Evolutionary conservation across 352 stramenopile species (phyloP).

Genomic region (Pythium rishiriense): DNA sequence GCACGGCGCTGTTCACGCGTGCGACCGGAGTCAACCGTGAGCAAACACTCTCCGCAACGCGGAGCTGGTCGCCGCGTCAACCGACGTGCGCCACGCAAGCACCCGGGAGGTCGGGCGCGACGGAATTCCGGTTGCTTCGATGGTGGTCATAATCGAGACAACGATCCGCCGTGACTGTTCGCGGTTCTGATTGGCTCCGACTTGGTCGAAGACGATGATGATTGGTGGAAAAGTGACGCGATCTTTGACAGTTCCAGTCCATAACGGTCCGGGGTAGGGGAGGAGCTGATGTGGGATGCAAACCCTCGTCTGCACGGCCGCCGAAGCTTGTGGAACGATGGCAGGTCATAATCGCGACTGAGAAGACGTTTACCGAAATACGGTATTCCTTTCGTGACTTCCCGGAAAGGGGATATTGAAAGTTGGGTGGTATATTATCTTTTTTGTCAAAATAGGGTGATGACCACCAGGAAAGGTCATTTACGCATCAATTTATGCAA

Average conservation of each 20-base stretch:
- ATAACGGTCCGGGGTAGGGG: not conserved
- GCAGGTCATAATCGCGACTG: not conserved
- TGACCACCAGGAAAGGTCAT: no score
- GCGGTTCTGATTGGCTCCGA: constrained; percentile 11
- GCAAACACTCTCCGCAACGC: not conserved
- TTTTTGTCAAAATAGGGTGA: no score
- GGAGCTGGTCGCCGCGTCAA: not conserved
- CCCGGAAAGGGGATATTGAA: no score
- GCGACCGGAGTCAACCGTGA: not conserved
- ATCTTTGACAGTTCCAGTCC: not conserved
- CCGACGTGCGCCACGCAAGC: not conserved
- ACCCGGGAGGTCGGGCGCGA: not conserved
- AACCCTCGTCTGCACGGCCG: not conserved
- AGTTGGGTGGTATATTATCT: no score
- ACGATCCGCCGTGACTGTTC: constrained; percentile 3
- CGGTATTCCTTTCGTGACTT: no score
- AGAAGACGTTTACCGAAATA: no score
- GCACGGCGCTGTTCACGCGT: constrained; percentile 1
- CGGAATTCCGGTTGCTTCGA: not conserved
- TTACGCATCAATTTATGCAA: no score
- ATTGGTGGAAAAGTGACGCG: constrained; percentile 5
- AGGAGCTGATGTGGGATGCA: not conserved
- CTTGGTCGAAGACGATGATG: not conserved
- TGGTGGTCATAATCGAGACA: constrained; percentile 7
- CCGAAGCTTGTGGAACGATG: not conserved